Evolutionary conservation across 2,329 filamentous ascomycete species (phyloP), one percentile per base, ranked within the genome.

Genomic region (Lecanicillium sp.): DNA sequence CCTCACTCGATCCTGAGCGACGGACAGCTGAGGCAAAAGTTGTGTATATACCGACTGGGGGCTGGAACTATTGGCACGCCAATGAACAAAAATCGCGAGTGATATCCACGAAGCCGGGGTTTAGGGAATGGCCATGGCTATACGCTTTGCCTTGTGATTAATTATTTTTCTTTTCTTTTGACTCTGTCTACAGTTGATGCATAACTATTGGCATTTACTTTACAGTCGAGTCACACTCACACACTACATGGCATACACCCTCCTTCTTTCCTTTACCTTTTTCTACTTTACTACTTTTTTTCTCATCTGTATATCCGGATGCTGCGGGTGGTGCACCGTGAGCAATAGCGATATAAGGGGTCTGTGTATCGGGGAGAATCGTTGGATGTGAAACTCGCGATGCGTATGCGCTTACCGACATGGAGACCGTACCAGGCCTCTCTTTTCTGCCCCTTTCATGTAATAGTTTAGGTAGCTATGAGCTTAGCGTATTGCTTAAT

Each of bases 401-500:
- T 44, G 29, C 29, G 20, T 26, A 19, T 8, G 19, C 26, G 21
- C 26, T 9, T 24, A 19, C 2, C 15, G 11, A n/a, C n/a, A n/a
- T n/a, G n/a, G n/a, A n/a, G n/a, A n/a, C n/a, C n/a, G n/a, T n/a
- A n/a, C n/a, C 15, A 2, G 17, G 8, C 21, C 12, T n/a, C 7
- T 21, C 29, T 20, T 20, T 45, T 24, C 26, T 45, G 20, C 20
- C 36, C 36, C 29, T 15, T 36, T 35, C 24, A 33, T 37, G 17
- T 24, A 38, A 42, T 37, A 48, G 15, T 39, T 33, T 49, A 37
- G 46, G 32, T 40, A 41, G 36, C 30, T 37, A 23, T 15, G 17
- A 43, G 24, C 17, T 41, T 49, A 49, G 46, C 46, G 46, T 44
- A 49, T 24, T 44, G 32, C 24, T 49, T 47, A 47, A 40, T 47